Percentiles rank a stretch among this genome's conserved stretches.
These are phyloP conservation scores for Sclerotinia minor DNA, from an alignment of 2,329 filamentous ascomycete genomes.

Conservation along the genomic window DNA sequence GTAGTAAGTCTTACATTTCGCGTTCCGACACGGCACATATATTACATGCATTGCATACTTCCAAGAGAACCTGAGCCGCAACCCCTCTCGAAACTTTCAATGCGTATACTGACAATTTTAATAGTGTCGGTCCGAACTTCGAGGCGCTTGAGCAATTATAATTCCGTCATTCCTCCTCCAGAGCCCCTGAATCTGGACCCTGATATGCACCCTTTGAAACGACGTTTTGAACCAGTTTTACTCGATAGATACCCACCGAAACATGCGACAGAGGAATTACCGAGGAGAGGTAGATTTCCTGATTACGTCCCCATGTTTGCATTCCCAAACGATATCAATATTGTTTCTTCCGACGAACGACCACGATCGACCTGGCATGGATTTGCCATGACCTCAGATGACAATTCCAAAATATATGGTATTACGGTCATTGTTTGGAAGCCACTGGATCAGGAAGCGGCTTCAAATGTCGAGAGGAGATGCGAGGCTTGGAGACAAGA, in stretches of 20 bases:
- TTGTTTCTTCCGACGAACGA: constrained; percentile 45
- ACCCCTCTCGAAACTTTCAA: neutral
- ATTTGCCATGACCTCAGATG: constrained; percentile 94
- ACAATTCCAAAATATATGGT: constrained; percentile 88
- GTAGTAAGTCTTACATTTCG: constrained; percentile 57
- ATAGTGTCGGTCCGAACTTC: constrained; percentile 74
- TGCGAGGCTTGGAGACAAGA: constrained; percentile 83
- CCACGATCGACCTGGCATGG: constrained; percentile 98
- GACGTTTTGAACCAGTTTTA: constrained; percentile 92
- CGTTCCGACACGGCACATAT: constrained; percentile 7
- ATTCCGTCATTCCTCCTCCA: constrained; percentile 92
- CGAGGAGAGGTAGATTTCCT: constrained; percentile 81
- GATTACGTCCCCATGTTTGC: constrained; percentile 75
- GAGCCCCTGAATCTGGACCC: constrained; percentile 87
- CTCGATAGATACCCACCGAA: constrained; percentile 91
- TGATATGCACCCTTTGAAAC: constrained; percentile 92
- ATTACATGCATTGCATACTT: constrained; percentile 19
- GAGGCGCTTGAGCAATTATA: constrained; percentile 92
- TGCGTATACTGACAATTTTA: constrained; percentile 31
- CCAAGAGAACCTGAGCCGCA: constrained; percentile 23
- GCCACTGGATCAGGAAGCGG: constrained; percentile 76
- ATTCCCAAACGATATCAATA: constrained; percentile 27
- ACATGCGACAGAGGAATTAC: constrained; percentile 74
- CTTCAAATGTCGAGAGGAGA: constrained; percentile 77
- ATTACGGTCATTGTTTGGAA: constrained; percentile 93